Evolutionary conservation across 148 eudicot species (phyloP), one percentile per base, ranked within the genome.

Genomic region (Nyssa sinensis): DNA sequence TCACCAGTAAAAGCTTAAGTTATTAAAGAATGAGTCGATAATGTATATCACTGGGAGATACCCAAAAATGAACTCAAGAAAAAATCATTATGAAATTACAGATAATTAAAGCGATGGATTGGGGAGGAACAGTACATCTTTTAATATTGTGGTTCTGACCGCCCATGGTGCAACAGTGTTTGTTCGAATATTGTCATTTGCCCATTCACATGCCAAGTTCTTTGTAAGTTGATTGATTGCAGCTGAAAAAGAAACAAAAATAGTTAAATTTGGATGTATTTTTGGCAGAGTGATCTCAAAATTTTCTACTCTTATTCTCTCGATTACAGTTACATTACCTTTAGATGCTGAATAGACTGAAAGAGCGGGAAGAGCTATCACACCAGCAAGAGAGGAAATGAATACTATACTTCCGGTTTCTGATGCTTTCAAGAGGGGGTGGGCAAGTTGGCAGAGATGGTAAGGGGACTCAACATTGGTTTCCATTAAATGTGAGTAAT

Each of bases 131-230:
- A n/a, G n/a, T n/a, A 64, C 75, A 11, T 39, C 9, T 2, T 1
- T 19, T 14, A 30, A 7, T 62, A 74, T 23, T 1, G 74, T 25
- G 14, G 86, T 81, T 37, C 53, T 80, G 77, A 80, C 75, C 8
- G 66, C 74, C 79, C 81, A 80, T 16, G 86, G 86, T 1, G 81
- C 67, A 35, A 84, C 86, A 2, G 82, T 47, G 24, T 84, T 84
- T 1, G 73, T 71, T 2, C 86, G 74, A 58, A 84, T 80, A 11
- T 77, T 66, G 74, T 83, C 86, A 64, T 74, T 83, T 37, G 86
- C 86, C 86, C 86, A 83, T 61, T 84, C 86, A 60, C 74, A 84
- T 17, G 86, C 86, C 75, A 84, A 76, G 66, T 72, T 84, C 74
- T 63, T 84, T 1, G 82, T 78, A 34, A 80, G 34, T 28, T 84